A percentile compares a stretch with the other conserved stretches of the same genome.
Evolutionary conservation across 2,329 filamentous ascomycete species (phyloP).

Genomic region (Paecilomyces sp.): DNA sequence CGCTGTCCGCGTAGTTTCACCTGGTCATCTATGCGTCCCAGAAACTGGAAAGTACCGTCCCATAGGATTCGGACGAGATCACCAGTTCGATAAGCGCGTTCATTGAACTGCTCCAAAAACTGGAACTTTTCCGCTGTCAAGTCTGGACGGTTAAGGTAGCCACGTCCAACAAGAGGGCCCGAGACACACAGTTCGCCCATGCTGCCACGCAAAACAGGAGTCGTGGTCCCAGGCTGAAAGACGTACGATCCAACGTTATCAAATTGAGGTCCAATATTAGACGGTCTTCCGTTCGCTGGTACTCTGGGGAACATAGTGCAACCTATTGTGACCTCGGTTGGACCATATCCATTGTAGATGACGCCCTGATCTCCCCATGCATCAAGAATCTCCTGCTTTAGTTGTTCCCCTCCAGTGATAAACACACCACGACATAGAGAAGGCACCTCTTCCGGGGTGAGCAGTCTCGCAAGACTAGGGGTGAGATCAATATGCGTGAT

Average conservation of each 20-base stretch:
- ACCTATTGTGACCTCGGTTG: slow-evolving; percentile 88
- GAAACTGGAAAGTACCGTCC: slow-evolving; percentile 77
- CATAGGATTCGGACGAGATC: slow-evolving; percentile 77
- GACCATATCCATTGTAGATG: slow-evolving; percentile 89
- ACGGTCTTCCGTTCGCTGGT: slow-evolving; percentile 66
- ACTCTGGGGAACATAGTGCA: slow-evolving; percentile 85
- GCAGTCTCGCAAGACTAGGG: slow-evolving; percentile 71
- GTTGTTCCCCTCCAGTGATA: slow-evolving; percentile 82
- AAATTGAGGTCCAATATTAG: slow-evolving; percentile 83
- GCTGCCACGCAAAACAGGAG: slow-evolving; percentile 67
- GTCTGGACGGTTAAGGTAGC: slow-evolving; percentile 75
- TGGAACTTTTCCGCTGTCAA: slow-evolving; percentile 74
- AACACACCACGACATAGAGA: slow-evolving; percentile 76
- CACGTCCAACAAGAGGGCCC: slow-evolving; percentile 79
- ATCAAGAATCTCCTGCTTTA: slow-evolving; percentile 84
- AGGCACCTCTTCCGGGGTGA: slow-evolving; percentile 74
- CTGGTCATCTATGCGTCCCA: slow-evolving; percentile 84
- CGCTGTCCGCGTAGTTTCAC: slow-evolving; percentile 86
- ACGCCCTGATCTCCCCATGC: slow-evolving; percentile 71
- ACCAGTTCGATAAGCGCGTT: slow-evolving; percentile 76
- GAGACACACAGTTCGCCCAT: slow-evolving; percentile 86
- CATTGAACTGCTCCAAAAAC: slow-evolving; percentile 47
- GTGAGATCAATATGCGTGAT: slow-evolving; percentile 93
- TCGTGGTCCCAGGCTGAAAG: slow-evolving; percentile 59
- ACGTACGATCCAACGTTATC: slow-evolving; percentile 82